A percentile compares a stretch with the other conserved stretches of the same genome.
These are phyloP conservation scores for Cerioporus squamosus DNA, from an alignment of 1,284 basidiomycete genomes.

Conservation along the genomic window DNA sequence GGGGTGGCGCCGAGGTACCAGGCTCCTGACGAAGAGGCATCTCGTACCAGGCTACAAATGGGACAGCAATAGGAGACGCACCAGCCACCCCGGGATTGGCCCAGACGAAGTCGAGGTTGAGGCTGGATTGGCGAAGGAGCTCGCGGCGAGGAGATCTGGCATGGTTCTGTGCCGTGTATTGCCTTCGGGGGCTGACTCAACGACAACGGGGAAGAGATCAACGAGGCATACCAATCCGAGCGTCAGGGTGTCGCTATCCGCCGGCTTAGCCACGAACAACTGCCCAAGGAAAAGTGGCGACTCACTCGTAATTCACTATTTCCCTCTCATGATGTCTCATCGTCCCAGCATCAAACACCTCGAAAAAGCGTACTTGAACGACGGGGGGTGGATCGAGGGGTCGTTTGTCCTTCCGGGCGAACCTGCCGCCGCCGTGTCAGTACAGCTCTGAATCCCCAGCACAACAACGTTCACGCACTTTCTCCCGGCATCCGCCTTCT, in stretches of 20 bases:
- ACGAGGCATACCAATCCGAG: constrained; percentile 65
- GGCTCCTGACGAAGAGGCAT: neutral
- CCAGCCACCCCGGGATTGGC: too few relatives aligned
- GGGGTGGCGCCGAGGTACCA: neutral
- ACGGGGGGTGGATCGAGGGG: constrained; percentile 48
- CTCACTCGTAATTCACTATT: neutral
- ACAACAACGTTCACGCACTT: constrained; percentile 12
- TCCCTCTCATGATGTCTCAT: constrained; percentile 38
- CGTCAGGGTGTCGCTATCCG: constrained; percentile 25
- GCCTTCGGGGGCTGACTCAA: neutral
- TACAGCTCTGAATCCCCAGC: neutral
- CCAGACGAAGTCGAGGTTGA: neutral
- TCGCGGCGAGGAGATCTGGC: neutral
- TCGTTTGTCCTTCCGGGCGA: constrained; percentile 41
- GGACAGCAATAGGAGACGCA: neutral
- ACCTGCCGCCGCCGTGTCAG: constrained; percentile 28
- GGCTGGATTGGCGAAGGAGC: neutral
- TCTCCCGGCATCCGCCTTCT: constrained; percentile 20
- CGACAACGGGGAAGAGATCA: constrained; percentile 63
- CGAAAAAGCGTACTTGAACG: constrained; percentile 36
- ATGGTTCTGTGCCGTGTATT: neutral
- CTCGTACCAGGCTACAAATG: neutral
- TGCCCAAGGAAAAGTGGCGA: neutral
- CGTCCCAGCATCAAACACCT: constrained; percentile 31
- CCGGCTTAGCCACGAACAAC: neutral